phyloP scores from a whole-genome alignment of 345 rosid genomes.

The Murraya koenigii region DNA sequence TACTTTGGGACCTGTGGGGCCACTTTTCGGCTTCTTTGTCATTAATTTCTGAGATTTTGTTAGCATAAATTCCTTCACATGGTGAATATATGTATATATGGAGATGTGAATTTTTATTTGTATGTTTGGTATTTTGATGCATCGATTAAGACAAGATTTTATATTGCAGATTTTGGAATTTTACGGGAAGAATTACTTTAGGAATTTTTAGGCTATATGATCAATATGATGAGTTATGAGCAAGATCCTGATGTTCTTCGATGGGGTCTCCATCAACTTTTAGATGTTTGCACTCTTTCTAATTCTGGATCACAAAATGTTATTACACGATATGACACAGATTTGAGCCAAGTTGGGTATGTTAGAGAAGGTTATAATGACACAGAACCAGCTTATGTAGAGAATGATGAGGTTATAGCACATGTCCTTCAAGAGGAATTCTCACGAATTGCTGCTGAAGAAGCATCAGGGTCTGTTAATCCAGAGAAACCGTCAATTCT shows the following conservation, averaged over 20 bases:
- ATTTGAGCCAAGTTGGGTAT: slow-evolving; percentile 40
- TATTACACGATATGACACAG: slow-evolving; percentile 49
- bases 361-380: slow-evolving; percentile 56
- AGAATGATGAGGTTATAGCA: slow-evolving; percentile 79
- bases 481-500: slow-evolving; percentile 46
- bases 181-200: neutral
- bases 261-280: slow-evolving; percentile 67
- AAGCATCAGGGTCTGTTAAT: slow-evolving; percentile 40
- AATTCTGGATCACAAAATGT: slow-evolving; percentile 48
- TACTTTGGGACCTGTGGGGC: neutral
- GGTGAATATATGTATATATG: no score
- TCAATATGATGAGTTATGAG: slow-evolving; percentile 35
- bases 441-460: slow-evolving; percentile 55
- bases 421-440: slow-evolving; percentile 72
- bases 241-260: slow-evolving; percentile 72
- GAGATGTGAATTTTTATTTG: no score
- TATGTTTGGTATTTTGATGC: neutral
- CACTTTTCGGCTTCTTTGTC: neutral
- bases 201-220: neutral
- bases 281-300: slow-evolving; percentile 56
- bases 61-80: neutral
- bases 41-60: neutral
- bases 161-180: neutral
- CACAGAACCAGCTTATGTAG: slow-evolving; percentile 31
- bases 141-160: neutral